phyloP scores from a whole-genome alignment of 106 monocot genomes.

The Amphibolis antarctica region DNA sequence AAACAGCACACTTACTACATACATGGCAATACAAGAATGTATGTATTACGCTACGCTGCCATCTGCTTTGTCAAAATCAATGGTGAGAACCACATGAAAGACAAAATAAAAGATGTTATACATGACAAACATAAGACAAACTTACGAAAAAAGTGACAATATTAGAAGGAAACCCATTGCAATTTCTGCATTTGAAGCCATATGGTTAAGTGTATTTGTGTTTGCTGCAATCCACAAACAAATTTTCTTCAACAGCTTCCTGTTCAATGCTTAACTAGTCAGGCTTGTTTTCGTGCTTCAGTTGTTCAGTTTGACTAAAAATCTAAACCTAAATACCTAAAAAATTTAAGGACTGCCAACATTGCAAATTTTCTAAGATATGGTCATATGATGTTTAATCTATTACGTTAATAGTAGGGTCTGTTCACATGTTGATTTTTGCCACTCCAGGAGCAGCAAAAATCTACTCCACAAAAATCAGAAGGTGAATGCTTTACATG shows the following conservation, averaged over 20 bases:
- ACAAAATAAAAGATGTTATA: neutral
- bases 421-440: too few relatives aligned
- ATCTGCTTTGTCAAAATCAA: neutral
- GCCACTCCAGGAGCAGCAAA: too few relatives aligned
- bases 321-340: too few relatives aligned
- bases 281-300: neutral
- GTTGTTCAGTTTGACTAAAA: too few relatives aligned
- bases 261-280: neutral
- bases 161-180: constrained; percentile 8
- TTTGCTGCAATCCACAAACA: constrained; percentile 1
- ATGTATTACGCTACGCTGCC: constrained; percentile 4
- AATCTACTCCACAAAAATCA: too few relatives aligned
- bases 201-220: neutral
- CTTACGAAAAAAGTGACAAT: constrained; percentile 5
- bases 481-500: too few relatives aligned
- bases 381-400: too few relatives aligned
- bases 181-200: constrained; percentile 12
- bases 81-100: neutral
- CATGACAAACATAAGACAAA: neutral
- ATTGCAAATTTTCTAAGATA: neutral
- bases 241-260: constrained; percentile 6
- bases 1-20: neutral
- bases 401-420: too few relatives aligned
- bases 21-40: constrained; percentile 12
- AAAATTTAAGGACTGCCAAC: neutral